Conservation (phyloP, 345 rosid genomes). For the Acer yangbiense region DNA sequence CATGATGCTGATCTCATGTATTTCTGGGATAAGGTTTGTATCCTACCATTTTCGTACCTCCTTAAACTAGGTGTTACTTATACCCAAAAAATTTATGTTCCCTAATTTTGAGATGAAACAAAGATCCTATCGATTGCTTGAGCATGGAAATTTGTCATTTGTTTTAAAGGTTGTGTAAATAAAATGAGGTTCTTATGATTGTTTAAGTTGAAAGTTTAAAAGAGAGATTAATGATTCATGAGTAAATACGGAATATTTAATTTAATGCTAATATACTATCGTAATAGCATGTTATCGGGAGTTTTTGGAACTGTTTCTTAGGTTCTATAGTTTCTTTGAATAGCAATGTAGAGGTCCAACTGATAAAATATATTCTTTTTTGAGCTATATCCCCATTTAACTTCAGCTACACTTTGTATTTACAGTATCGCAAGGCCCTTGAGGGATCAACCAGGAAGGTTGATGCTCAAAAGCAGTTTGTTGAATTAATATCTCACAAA, state of each 20-base stretch:
- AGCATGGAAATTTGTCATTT: not conserved
- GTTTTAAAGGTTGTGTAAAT: not conserved
- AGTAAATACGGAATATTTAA: not conserved
- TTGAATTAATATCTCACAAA: constrained; percentile 92
- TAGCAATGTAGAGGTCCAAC: not conserved
- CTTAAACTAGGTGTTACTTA: not conserved
- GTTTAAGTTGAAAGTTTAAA: not conserved
- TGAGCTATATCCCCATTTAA: not conserved
- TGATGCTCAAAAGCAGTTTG: constrained; percentile 75
- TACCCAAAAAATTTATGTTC: not conserved
- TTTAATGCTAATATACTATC: not conserved
- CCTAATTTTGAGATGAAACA: not conserved
- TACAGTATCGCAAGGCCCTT: constrained; percentile 89
- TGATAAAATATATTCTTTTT: not conserved
- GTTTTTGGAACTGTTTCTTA: not conserved
- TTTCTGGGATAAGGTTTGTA: constrained; percentile 88
- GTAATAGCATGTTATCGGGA: not conserved
- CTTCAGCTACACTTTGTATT: not conserved
- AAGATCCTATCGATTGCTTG: not conserved
- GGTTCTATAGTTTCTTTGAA: not conserved
- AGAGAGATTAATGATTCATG: not conserved
- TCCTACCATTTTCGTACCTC: not conserved
- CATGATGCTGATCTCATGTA: constrained; percentile 97
- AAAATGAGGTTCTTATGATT: not conserved
- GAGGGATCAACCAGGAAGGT: constrained; percentile 77